These are phyloP conservation scores for Emericellopsis terricola DNA, from an alignment of 495 filamentous ascomycete species.

Conservation along the genomic window DNA sequence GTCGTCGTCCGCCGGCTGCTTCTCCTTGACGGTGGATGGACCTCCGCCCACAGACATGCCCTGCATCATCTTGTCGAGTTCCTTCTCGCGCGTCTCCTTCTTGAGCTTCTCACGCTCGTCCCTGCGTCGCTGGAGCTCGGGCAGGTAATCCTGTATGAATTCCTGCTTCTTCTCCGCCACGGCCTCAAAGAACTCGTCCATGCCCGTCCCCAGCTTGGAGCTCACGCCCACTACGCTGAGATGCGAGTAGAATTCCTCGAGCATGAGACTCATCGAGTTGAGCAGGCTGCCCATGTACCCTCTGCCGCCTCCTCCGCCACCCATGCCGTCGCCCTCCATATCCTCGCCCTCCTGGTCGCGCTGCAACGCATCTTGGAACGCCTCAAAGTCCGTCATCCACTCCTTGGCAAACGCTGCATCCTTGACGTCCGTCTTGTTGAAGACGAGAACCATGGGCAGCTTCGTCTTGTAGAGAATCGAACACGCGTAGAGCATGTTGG, in stretches of 20 bases:
- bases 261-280: constrained; percentile 93
- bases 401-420: constrained; percentile 86
- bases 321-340: constrained; percentile 42
- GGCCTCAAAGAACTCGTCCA: constrained; percentile 83
- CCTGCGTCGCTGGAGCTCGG: constrained; percentile 67
- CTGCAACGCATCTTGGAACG: constrained; percentile 74
- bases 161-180: constrained; percentile 75
- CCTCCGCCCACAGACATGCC: constrained; percentile 58
- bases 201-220: constrained; percentile 78
- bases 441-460: constrained; percentile 92
- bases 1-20: constrained; percentile 20
- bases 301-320: constrained; percentile 45
- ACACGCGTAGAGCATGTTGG: constrained; percentile 98
- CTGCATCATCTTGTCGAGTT: constrained; percentile 82
- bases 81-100: constrained; percentile 48
- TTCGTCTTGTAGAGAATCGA: constrained; percentile 97
- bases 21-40: constrained; percentile 10
- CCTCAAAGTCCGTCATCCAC: constrained; percentile 99
- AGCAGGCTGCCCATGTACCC: constrained; percentile 95
- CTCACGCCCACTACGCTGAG: constrained; percentile 84
- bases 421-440: constrained; percentile 95
- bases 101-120: constrained; percentile 60
- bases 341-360: constrained; percentile 61
- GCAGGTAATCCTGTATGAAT: constrained; percentile 81
- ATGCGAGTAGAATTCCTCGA: constrained; percentile 95